phyloP scores from a whole-genome alignment of 176 grass and related monocot species.

The Avena insularis region DNA sequence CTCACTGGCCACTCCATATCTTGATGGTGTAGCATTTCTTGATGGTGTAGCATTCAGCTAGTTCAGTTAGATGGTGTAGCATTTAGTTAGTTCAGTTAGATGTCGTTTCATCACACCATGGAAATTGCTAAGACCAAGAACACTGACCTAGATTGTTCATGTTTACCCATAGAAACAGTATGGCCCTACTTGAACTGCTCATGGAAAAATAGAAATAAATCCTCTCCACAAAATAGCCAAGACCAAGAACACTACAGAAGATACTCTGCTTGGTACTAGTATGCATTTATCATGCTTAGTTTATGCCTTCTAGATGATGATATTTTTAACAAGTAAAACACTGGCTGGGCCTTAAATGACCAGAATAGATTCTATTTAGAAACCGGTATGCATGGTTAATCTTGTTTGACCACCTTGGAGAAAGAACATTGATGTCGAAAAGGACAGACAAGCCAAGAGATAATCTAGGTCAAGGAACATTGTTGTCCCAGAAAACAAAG shows the following conservation, averaged over 20 bases:
- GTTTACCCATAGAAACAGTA: not conserved
- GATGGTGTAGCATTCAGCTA: too few species aligned
- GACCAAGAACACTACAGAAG: slow-evolving; percentile 35
- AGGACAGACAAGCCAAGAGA: slow-evolving; percentile 22
- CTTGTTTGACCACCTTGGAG: slow-evolving; percentile 70
- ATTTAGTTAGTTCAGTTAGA: not conserved
- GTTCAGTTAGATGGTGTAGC: too few species aligned
- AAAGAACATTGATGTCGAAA: slow-evolving; percentile 1
- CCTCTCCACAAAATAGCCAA: not conserved
- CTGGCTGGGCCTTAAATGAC: slow-evolving; percentile 50
- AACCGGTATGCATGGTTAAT: slow-evolving; percentile 40
- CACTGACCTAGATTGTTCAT: slow-evolving; percentile 4
- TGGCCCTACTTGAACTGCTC: slow-evolving; percentile 24
- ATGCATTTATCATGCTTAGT: not conserved
- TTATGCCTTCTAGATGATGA: not conserved
- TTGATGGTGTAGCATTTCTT: too few species aligned
- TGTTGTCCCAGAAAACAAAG: slow-evolving; percentile 50
- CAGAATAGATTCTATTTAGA: slow-evolving; percentile 27
- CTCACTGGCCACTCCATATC: too few species aligned
- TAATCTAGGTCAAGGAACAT: slow-evolving; percentile 48
- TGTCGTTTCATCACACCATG: not conserved
- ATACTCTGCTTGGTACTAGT: not conserved
- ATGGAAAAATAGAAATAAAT: slow-evolving; percentile 16
- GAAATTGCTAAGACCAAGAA: not conserved
- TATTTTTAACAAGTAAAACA: slow-evolving; percentile 37